Percentiles rank a stretch among this genome's conserved stretches.
These are phyloP conservation scores for Avena insularis DNA, from an alignment of 176 grass and related monocot species.

Conservation along the genomic window DNA sequence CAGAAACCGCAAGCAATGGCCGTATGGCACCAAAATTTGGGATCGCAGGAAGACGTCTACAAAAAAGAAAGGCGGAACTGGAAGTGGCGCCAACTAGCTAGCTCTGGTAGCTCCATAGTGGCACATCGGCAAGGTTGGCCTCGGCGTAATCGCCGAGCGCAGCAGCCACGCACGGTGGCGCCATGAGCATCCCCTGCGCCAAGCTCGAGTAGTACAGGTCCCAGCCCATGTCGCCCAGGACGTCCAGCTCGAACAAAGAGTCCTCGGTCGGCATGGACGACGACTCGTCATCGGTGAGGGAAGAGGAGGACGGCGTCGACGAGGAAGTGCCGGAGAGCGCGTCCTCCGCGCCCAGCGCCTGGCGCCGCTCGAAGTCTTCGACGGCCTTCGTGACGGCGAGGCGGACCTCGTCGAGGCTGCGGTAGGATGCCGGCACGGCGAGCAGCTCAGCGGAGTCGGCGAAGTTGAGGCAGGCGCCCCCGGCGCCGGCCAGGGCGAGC, in stretches of 20 bases:
- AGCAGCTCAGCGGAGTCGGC: conserved; percentile 62
- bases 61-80: too few species aligned
- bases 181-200: conserved; percentile 66
- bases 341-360: background rate
- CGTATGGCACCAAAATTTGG: too few species aligned
- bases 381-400: conserved; percentile 57
- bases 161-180: conserved; percentile 21
- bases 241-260: conserved; percentile 25
- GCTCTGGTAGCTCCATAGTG: conserved; percentile 55
- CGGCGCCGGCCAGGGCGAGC: conserved; percentile 48
- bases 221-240: conserved; percentile 34
- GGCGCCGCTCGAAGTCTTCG: conserved; percentile 30
- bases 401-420: conserved; percentile 57
- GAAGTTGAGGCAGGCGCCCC: conserved; percentile 67
- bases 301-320: background rate
- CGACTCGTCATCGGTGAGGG: background rate
- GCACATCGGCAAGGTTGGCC: background rate
- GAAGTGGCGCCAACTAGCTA: background rate
- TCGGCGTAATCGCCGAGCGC: conserved; percentile 29
- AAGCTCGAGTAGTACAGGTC: conserved; percentile 77
- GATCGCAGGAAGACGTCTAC: too few species aligned
- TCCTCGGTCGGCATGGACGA: background rate
- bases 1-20: too few species aligned
- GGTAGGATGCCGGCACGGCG: conserved; percentile 29
- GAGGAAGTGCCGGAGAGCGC: background rate